phyloP scores from a whole-genome alignment of 1,139 yeast genomes.

The Blastobotrys aristatus region DNA sequence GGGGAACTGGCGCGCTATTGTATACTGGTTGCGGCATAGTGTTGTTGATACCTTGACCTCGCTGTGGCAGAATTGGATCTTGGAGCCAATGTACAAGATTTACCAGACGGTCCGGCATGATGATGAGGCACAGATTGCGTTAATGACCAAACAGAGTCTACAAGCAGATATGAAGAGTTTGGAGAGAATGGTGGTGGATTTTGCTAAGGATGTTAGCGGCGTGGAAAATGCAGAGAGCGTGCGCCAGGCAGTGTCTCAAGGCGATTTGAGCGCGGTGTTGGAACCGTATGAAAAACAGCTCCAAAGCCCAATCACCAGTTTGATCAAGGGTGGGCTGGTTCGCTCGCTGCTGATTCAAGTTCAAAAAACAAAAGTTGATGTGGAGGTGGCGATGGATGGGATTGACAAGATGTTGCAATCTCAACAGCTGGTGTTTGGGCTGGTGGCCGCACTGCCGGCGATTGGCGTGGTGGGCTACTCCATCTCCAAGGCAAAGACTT shows the following conservation, averaged over 20 bases:
- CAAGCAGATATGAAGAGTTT: constrained; percentile 73
- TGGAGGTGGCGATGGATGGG: constrained; percentile 83
- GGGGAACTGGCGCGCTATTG: constrained; percentile 48
- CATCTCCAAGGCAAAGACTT: background rate
- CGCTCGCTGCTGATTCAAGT: constrained; percentile 79
- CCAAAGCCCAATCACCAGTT: constrained; percentile 59
- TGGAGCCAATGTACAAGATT: constrained; percentile 70
- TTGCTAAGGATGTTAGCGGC: constrained; percentile 43
- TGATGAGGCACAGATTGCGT: constrained; percentile 60
- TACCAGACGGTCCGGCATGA: constrained; percentile 79
- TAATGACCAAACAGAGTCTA: constrained; percentile 75
- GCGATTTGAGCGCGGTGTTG: constrained; percentile 77
- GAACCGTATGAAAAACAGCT: constrained; percentile 73
- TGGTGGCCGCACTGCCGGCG: constrained; percentile 79
- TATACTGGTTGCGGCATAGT: constrained; percentile 53
- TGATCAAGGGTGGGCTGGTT: constrained; percentile 62
- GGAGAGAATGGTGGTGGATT: constrained; percentile 82
- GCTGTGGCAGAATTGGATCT: constrained; percentile 75
- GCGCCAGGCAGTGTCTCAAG: constrained; percentile 43
- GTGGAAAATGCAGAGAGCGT: constrained; percentile 22
- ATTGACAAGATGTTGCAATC: constrained; percentile 84
- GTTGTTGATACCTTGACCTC: constrained; percentile 60
- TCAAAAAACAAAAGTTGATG: constrained; percentile 94
- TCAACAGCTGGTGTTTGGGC: constrained; percentile 88
- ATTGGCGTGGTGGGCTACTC: constrained; percentile 28